Evolutionary conservation across 768 basidiomycete species (phyloP).

Genomic region (Mycena epipterygia): DNA sequence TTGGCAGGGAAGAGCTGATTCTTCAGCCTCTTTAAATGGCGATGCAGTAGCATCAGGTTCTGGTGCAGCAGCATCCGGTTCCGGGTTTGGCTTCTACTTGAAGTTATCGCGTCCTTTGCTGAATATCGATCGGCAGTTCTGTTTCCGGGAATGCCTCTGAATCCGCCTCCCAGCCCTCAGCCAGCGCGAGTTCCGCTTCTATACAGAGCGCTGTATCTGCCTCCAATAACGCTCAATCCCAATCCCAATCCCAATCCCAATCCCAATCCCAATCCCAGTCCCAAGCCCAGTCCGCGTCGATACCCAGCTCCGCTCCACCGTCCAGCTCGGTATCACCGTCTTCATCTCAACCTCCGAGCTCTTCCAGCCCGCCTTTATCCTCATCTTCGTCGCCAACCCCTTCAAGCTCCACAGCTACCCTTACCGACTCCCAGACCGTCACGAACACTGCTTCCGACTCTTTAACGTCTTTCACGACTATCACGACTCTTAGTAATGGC

Average conservation of each 20-base stretch:
- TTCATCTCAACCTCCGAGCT: slow-evolving; percentile 14
- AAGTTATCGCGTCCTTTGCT: too few species aligned
- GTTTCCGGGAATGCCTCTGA: neutral
- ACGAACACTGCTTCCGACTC: neutral
- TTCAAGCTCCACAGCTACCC: neutral
- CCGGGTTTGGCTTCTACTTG: neutral
- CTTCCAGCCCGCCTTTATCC: neutral
- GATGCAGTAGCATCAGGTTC: neutral
- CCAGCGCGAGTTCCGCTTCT: too few species aligned
- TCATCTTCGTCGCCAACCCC: neutral
- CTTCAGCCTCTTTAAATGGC: too few species aligned
- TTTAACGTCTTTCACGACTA: slow-evolving; percentile 33
- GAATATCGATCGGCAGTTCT: too few species aligned
- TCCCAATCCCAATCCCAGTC: neutral
- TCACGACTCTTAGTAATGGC: slow-evolving; percentile 27
- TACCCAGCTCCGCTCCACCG: neutral
- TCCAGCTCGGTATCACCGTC: slow-evolving; percentile 4
- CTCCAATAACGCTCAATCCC: neutral
- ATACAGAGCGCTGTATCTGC: too few species aligned
- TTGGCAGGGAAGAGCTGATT: neutral
- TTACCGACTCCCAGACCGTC: neutral
- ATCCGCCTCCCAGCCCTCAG: neutral
- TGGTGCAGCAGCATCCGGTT: neutral
- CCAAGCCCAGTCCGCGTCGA: neutral
- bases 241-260: neutral